Evolutionary conservation across 345 rosid genomes (phyloP).

Genomic region (Diplotaxis tenuifolia): DNA sequence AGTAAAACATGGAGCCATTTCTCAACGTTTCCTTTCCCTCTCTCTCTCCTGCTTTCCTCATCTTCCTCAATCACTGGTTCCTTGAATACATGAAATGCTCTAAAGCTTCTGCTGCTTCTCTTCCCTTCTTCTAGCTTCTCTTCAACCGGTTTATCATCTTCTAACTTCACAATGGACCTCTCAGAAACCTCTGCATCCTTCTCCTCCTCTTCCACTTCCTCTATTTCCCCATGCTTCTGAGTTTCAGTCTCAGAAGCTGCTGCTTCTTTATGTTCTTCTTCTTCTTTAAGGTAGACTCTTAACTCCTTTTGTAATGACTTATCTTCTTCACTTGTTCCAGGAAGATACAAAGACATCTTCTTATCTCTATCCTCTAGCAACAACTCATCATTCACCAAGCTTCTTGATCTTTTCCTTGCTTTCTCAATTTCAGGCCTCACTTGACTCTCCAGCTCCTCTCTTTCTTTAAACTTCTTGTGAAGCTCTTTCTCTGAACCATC

Average conservation of each 20-base stretch:
- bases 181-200: conserved; percentile 37
- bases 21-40: conserved; percentile 93
- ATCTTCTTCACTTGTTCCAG: conserved; percentile 53
- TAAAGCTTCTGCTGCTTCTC: conserved; percentile 32
- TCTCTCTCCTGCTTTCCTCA: conserved; percentile 65
- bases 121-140: conserved; percentile 44
- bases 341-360: conserved; percentile 55
- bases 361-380: conserved; percentile 49
- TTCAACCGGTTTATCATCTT: conserved; percentile 46
- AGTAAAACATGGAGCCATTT: conserved; percentile 87
- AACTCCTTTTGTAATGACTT: conserved; percentile 65
- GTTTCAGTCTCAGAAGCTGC: conserved; percentile 41
- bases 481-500: conserved; percentile 87
- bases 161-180: conserved; percentile 38
- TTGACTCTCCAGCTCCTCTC: conserved; percentile 76
- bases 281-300: conserved; percentile 63
- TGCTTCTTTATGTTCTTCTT: conserved; percentile 60
- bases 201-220: conserved; percentile 36
- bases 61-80: conserved; percentile 64
- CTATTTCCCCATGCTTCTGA: conserved; percentile 42
- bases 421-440: conserved; percentile 74
- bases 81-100: conserved; percentile 32
- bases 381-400: conserved; percentile 36
- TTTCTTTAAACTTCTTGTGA: conserved; percentile 75
- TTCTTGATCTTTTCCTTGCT: conserved; percentile 79